Evolutionary conservation across 2,329 filamentous ascomycete species (phyloP), one percentile per base, ranked within the genome.

Genomic region (Trichoderma harzianum): DNA sequence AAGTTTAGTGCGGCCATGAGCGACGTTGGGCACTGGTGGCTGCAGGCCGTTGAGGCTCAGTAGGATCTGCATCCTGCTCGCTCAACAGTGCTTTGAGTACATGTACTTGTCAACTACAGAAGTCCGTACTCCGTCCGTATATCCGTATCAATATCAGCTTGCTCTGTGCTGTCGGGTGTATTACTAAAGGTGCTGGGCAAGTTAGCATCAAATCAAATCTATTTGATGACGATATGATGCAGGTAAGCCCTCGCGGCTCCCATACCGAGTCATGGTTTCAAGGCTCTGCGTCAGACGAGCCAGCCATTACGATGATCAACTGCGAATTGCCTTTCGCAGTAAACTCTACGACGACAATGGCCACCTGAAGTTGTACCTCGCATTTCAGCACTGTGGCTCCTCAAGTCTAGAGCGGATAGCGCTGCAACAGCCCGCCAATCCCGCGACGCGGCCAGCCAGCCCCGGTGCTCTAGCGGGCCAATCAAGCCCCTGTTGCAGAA

Each of bases 401-500:
- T 36, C 34, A 18, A 32, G 57, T 60, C 30, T 16, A 26, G 66
- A 60, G 55, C 47, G 55, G 55, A 61, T 57, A 55, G 66, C 58
- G 66, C 66, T 60, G 55, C 32, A 43, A 26, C 36, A 43, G 32
- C 55, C 61, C 34, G 61, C 69, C 69, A 71, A 71, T 71, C 61
- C 61, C 34, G 39, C 18, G 51, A 8, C 69, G 51, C 62, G n/a
- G 61, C 51, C 61, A 30, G 51, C 61, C 43, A 61, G 55, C 58
- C 28, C 66, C 39, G 72, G 70, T 60, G n/a, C 47, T n/a, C 21
- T 36, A 64, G 57, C 61, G 43, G 61, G 18, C 69, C 69, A 71
- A 71, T 71, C 61, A 65, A 18, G 51, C 36, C 34, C 55, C 61
- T 36, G 34, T 21, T 36, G 53, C 61, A 60, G 69, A 65, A 53